A percentile compares a stretch with the other conserved stretches of the same genome.
Evolutionary conservation across 768 basidiomycete genomes (phyloP).

Genomic region (Hericium alpestre): DNA sequence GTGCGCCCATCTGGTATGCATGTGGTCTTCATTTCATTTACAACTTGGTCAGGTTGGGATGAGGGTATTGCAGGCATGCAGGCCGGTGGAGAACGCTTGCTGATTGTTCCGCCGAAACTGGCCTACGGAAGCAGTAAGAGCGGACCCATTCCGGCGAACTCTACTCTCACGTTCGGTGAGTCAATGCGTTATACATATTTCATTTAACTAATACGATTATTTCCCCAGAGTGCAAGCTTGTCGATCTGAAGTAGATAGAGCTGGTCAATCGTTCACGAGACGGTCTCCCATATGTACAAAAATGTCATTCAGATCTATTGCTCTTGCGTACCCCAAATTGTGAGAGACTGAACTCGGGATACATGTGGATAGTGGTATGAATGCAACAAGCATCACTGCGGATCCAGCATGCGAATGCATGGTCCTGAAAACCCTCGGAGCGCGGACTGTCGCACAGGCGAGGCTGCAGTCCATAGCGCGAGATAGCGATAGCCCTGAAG

Average conservation of each 20-base stretch:
- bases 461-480: too few relatives aligned
- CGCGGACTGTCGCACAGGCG: too few relatives aligned
- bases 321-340: too few relatives aligned
- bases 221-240: slow-evolving; percentile 56
- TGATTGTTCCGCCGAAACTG: slow-evolving; percentile 64
- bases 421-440: too few relatives aligned
- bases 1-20: slow-evolving; percentile 23
- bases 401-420: too few relatives aligned
- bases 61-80: slow-evolving; percentile 89
- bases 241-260: slow-evolving; percentile 49
- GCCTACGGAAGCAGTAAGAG: slow-evolving; percentile 61
- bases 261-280: too few relatives aligned
- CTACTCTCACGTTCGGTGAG: slow-evolving; percentile 76
- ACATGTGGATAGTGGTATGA: too few relatives aligned
- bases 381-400: too few relatives aligned
- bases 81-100: slow-evolving; percentile 74
- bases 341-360: too few relatives aligned
- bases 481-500: too few relatives aligned
- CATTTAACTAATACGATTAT: slow-evolving; percentile 1
- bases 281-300: too few relatives aligned
- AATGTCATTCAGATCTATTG: too few relatives aligned
- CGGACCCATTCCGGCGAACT: slow-evolving; percentile 61
- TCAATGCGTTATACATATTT: slow-evolving; percentile 5
- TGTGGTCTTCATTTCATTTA: background rate
- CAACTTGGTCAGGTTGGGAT: slow-evolving; percentile 63